phyloP scores from a whole-genome alignment of 2,329 filamentous ascomycete genomes.

The Clathrospora elynae region DNA sequence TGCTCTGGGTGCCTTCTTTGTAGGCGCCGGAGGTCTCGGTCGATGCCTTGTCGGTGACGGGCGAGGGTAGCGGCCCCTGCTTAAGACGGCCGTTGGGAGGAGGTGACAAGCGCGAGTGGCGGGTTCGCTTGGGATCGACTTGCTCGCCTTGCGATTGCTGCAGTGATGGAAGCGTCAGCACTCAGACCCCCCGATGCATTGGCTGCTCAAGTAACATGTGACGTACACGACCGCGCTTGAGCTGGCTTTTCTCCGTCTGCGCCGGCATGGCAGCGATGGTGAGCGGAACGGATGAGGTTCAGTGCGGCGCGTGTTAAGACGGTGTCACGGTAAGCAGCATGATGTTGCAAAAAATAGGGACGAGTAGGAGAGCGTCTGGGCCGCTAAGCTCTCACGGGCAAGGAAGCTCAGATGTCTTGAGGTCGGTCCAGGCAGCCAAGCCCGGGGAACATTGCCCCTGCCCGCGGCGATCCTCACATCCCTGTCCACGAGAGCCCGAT shows the following conservation, averaged over 20 bases:
- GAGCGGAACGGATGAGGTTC: slow-evolving; percentile 21
- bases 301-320: slow-evolving; percentile 30
- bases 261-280: slow-evolving; percentile 57
- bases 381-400: slow-evolving; percentile 21
- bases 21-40: slow-evolving; percentile 60
- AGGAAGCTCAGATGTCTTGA: slow-evolving; percentile 24
- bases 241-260: slow-evolving; percentile 73
- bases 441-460: slow-evolving; percentile 9
- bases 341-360: slow-evolving; percentile 20
- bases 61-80: slow-evolving; percentile 72
- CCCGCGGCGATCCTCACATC: too few relatives aligned
- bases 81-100: slow-evolving; percentile 57
- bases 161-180: slow-evolving; percentile 31
- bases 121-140: slow-evolving; percentile 77
- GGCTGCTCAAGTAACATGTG: too few relatives aligned
- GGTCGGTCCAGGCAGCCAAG: slow-evolving; percentile 26
- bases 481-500: too few relatives aligned
- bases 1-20: slow-evolving; percentile 75
- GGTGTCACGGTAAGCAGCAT: slow-evolving; percentile 28
- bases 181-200: background rate
- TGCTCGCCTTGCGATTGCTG: slow-evolving; percentile 71
- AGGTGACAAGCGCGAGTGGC: slow-evolving; percentile 68
- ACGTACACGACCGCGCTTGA: slow-evolving; percentile 80
- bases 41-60: slow-evolving; percentile 72
- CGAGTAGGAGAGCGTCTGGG: slow-evolving; percentile 19